Percentiles rank a stretch among this genome's conserved stretches.
Conservation (phyloP, 208 protist genomes). For the Leishmania arabica region DNA sequence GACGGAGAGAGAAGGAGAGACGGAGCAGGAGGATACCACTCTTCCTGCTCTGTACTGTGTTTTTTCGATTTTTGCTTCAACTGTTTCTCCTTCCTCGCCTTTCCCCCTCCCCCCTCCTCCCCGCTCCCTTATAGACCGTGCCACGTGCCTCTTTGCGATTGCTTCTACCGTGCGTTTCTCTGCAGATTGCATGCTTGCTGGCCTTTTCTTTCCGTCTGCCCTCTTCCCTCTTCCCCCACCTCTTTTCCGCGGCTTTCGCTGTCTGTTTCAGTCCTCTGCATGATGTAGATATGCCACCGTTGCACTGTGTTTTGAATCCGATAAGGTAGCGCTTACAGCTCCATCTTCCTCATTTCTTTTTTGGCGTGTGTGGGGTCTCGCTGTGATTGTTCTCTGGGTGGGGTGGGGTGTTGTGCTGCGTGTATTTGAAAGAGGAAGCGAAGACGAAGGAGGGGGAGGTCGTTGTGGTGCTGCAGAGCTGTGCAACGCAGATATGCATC, state of each 20-base stretch:
- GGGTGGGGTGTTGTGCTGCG: not conserved
- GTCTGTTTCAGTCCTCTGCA: not conserved
- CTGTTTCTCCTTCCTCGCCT: no score
- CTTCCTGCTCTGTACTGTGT: not conserved
- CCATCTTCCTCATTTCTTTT: not conserved
- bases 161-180: not conserved
- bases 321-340: not conserved
- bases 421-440: not conserved
- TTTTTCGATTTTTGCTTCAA: no score
- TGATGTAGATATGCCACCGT: constrained; percentile 6
- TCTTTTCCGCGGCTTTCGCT: not conserved
- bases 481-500: not conserved
- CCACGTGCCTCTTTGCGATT: not conserved
- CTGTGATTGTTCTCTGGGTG: not conserved
- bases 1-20: not conserved
- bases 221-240: not conserved
- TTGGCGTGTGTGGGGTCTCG: not conserved
- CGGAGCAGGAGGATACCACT: not conserved
- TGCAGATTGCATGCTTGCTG: not conserved
- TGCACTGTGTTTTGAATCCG: not conserved
- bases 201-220: constrained; percentile 2
- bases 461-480: not conserved
- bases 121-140: not conserved
- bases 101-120: not conserved
- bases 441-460: not conserved